Evolutionary conservation across 106 monocot genomes (phyloP), one percentile per base, ranked within the genome.

Genomic region (Agapanthus africanus): DNA sequence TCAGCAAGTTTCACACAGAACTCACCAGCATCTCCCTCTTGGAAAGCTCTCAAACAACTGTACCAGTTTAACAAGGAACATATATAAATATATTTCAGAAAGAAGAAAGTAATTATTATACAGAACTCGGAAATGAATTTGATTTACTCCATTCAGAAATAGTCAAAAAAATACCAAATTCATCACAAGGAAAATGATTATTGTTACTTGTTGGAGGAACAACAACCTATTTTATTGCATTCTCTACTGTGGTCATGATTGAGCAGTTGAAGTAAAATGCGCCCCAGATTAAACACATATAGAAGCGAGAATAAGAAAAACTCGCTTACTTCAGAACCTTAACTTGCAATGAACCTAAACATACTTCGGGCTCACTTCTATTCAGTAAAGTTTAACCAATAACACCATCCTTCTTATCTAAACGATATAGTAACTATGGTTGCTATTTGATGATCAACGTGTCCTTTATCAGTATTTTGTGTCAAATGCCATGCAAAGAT

Each of bases 1-100:
- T 78, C 81, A 36, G 8, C 69, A 73, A 99, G 80, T 51, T 85
- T 99, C 40, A 35, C 28, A 69, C 54, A 60, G 67, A 99, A 93
- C 65, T 87, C 86, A 62, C 59, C 26, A 49, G 44, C 63, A 80
- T 93, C 83, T 49, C 99, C 99, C 61, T 99, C 93, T 46, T 85
- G 82, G 47, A 99, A 87, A 68, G 99, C 87, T 79, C 90, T 85
- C 67, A 99, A 79, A 76, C 99, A 99, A 84, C 99, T 99, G 79
- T 71, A 76, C 13, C n/a, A 38, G n/a, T 35, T 33, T 61, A 36
- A 36, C 7, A 36, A 4, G 19, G n/a, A 61, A 61, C 19, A 36
- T 16, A 36, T 36, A 36, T 35, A 10, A 33, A 36, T 14, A 61
- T 34, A n/a, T 18, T 19, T n/a, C 2, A 61, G 6, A 61, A 36